Conservation (phyloP, 192 early-diverging fungal genomes). For the Coemansia sp. region DNA sequence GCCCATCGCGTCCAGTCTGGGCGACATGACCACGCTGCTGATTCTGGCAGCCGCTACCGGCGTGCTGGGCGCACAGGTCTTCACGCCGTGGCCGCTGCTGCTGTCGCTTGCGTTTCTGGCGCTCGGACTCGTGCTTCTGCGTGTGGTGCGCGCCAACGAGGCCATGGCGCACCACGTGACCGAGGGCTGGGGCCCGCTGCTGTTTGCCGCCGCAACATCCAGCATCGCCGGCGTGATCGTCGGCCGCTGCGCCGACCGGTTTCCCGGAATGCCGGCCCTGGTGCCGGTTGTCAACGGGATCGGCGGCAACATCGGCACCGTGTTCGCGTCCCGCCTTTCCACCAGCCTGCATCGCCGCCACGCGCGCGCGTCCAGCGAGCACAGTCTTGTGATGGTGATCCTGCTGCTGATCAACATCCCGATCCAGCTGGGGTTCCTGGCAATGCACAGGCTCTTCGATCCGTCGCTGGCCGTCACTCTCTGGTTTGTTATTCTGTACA, state of each 20-base stretch:
- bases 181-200: constrained; percentile 75
- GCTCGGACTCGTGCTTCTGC: constrained; percentile 39
- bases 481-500: constrained; percentile 57
- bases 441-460: constrained; percentile 53
- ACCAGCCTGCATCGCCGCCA: constrained; percentile 64
- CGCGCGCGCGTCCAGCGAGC: constrained; percentile 36
- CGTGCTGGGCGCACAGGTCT: constrained; percentile 15
- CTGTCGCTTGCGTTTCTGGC: constrained; percentile 45
- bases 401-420: constrained; percentile 71
- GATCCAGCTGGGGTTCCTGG: constrained; percentile 63
- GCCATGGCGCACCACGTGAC: constrained; percentile 64
- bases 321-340: constrained; percentile 74
- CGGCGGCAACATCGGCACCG: constrained; percentile 77
- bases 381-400: constrained; percentile 56
- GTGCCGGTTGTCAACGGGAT: constrained; percentile 59
- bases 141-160: constrained; percentile 60
- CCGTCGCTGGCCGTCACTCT: constrained; percentile 46
- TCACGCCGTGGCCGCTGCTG: constrained; percentile 41
- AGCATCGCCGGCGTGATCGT: constrained; percentile 54
- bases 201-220: constrained; percentile 73
- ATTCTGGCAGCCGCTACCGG: constrained; percentile 23
- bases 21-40: constrained; percentile 53
- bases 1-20: constrained; percentile 53
- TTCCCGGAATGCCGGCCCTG: constrained; percentile 45
- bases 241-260: constrained; percentile 26